phyloP scores from a whole-genome alignment of 495 filamentous ascomycete species.

The Stereocaulon alpinum region DNA sequence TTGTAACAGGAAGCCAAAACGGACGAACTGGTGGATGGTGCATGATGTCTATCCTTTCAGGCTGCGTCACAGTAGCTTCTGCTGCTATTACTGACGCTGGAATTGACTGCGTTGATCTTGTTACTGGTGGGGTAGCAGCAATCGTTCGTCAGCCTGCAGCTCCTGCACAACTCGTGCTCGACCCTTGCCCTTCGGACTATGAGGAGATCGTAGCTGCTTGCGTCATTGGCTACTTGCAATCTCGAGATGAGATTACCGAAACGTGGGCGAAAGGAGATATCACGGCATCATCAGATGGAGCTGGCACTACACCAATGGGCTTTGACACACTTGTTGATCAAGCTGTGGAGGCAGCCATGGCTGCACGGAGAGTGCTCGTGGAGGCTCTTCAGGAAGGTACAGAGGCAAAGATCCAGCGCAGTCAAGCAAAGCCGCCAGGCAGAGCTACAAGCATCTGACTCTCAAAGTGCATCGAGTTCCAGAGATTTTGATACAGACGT shows the following conservation, averaged over 20 bases:
- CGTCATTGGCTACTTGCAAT: constrained; percentile 82
- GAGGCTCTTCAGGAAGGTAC: constrained; percentile 48
- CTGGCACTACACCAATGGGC: constrained; percentile 21
- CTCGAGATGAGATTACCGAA: constrained; percentile 83
- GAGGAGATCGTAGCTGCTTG: constrained; percentile 66
- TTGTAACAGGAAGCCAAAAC: constrained; percentile 9
- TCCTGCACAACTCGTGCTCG: constrained; percentile 52
- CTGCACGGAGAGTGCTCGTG: constrained; percentile 46
- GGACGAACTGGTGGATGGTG: constrained; percentile 43
- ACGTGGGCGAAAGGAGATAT: constrained; percentile 83
- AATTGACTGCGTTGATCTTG: constrained; percentile 89
- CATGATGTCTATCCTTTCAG: constrained; percentile 82
- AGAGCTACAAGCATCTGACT: neutral
- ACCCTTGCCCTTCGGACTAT: constrained; percentile 77
- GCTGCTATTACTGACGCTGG: constrained; percentile 94
- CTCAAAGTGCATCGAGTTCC: neutral
- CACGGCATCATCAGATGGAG: constrained; percentile 27
- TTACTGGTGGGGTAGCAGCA: constrained; percentile 81
- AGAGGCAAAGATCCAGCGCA: constrained; percentile 22
- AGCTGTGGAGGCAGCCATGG: constrained; percentile 53
- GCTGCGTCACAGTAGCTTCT: constrained; percentile 86
- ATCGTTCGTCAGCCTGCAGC: constrained; percentile 38
- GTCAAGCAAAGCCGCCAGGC: constrained; percentile 18
- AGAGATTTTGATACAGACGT: neutral
- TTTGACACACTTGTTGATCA: constrained; percentile 50